phyloP scores from a whole-genome alignment of 148 eudicot species.

The Vaccinium darrowii region DNA sequence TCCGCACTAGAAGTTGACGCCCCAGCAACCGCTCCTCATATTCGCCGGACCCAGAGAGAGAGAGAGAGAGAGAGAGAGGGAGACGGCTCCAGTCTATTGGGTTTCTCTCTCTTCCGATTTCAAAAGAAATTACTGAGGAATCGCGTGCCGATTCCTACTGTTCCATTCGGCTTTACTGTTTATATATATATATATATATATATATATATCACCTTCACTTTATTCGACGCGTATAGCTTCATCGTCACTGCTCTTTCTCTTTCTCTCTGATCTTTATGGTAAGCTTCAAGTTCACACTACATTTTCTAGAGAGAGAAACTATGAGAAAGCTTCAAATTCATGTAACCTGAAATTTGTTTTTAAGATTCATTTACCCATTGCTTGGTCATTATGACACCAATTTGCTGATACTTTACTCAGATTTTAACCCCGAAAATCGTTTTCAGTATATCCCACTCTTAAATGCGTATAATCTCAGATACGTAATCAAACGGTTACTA shows the following conservation, averaged over 20 bases:
- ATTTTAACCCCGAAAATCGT: neutral
- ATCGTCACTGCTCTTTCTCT: neutral
- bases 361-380: neutral
- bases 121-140: neutral
- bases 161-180: neutral
- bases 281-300: constrained; percentile 14
- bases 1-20: constrained; percentile 24
- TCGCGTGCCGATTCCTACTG: constrained; percentile 8
- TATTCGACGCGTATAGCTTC: neutral
- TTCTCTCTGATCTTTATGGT: neutral
- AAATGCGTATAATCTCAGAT: neutral
- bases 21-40: constrained; percentile 8
- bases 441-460: neutral
- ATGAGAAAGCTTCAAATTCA: neutral
- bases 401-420: neutral
- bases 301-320: neutral
- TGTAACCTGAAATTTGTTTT: neutral
- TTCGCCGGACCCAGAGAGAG: constrained; percentile 14
- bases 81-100: neutral
- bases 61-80: constrained; percentile 15
- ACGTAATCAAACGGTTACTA: constrained; percentile 3
- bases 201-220: neutral
- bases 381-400: neutral
- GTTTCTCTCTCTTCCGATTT: constrained; percentile 1
- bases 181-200: neutral